phyloP scores from a whole-genome alignment of 257 asterid species.

The Handroanthus guayacan region DNA sequence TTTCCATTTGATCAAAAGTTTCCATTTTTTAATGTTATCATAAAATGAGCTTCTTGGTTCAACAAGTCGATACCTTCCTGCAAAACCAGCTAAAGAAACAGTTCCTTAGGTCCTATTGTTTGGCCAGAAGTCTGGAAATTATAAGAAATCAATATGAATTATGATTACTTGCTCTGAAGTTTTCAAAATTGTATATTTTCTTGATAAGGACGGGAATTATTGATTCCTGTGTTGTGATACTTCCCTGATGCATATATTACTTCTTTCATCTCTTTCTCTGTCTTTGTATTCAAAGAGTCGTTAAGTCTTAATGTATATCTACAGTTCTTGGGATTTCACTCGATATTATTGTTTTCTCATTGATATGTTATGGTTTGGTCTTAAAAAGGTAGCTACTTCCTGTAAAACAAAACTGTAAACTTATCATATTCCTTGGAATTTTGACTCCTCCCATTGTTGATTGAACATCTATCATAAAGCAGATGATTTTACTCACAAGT shows the following conservation, averaged over 20 bases:
- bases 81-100: not conserved
- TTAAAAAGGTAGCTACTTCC: not conserved
- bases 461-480: not conserved
- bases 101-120: not conserved
- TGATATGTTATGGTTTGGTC: not conserved
- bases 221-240: not conserved
- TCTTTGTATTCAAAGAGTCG: not conserved
- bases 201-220: not conserved
- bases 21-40: not conserved
- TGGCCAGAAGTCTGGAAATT: not conserved
- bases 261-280: not conserved
- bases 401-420: not conserved
- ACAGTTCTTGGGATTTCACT: not conserved
- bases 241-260: not conserved
- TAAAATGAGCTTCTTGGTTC: not conserved
- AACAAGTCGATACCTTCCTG: not conserved
- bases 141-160: not conserved
- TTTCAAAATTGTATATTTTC: not conserved
- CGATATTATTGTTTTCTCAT: not conserved
- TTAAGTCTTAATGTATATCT: not conserved
- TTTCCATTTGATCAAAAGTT: not conserved
- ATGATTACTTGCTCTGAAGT: not conserved
- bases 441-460: not conserved
- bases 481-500: not conserved
- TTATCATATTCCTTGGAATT: not conserved